These are phyloP conservation scores for Naganishia vaughanmartiniae DNA, from an alignment of 768 basidiomycete species.

Conservation along the genomic window DNA sequence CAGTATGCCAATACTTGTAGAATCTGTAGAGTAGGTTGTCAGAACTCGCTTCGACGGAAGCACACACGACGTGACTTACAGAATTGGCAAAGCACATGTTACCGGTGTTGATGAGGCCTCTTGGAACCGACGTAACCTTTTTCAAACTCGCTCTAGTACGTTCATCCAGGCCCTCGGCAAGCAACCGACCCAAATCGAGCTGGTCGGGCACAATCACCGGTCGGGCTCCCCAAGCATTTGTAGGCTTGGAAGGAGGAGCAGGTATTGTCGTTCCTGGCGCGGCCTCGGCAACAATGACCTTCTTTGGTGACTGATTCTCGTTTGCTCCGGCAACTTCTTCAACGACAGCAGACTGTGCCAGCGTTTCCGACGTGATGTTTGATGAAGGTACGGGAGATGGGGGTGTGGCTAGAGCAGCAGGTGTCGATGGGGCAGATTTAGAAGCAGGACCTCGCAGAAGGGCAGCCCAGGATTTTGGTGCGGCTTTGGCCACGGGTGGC, in stretches of 20 bases:
- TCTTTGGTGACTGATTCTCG: not conserved
- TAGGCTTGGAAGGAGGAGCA: constrained; percentile 6
- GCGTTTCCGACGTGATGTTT: constrained; percentile 32
- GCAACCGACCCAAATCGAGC: constrained; percentile 29
- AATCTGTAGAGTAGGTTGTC: constrained; percentile 52
- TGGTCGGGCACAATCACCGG: constrained; percentile 15
- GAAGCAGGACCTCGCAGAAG: constrained; percentile 35
- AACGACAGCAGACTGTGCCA: constrained; percentile 21
- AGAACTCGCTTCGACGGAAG: not conserved
- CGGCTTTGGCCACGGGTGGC: constrained; percentile 28
- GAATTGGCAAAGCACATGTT: constrained; percentile 99
- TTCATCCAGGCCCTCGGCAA: constrained; percentile 27
- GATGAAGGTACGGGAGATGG: constrained; percentile 35
- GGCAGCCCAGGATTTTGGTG: constrained; percentile 46
- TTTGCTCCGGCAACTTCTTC: constrained; percentile 3
- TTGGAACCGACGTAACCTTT: constrained; percentile 36
- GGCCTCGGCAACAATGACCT: constrained; percentile 21
- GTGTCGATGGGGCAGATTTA: constrained; percentile 29
- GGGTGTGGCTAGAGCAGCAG: constrained; percentile 26
- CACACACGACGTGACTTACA: constrained; percentile 46
- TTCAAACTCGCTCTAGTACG: not conserved
- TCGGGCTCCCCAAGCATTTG: constrained; percentile 8
- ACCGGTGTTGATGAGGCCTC: constrained; percentile 87
- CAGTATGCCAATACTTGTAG: constrained; percentile 87
- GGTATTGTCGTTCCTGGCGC: constrained; percentile 4